Conservation (phyloP, 2,329 filamentous ascomycete species). For the Aureobasidium sp. region DNA sequence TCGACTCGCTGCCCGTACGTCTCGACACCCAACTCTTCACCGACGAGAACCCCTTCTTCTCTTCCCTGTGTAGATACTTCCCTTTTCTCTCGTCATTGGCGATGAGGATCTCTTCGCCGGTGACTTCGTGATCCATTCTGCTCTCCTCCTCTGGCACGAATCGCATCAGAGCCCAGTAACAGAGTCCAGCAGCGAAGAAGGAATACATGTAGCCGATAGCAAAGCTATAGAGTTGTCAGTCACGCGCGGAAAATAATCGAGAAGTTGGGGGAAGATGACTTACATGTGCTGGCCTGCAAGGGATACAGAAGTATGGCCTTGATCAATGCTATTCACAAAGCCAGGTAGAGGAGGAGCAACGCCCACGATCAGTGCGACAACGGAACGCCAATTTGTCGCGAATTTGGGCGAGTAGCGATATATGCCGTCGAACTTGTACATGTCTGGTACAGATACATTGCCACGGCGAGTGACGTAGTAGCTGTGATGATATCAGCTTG, state of each 20-base stretch:
- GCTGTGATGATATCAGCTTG: not conserved
- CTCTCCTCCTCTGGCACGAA: not conserved
- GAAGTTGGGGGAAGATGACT: not conserved
- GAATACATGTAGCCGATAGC: not conserved
- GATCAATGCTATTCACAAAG: constrained; percentile 16
- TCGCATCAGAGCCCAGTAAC: constrained; percentile 1
- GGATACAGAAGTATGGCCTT: not conserved
- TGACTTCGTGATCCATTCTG: not conserved
- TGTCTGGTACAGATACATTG: constrained; percentile 19
- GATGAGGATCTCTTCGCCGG: not conserved
- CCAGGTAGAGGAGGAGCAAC: constrained; percentile 20
- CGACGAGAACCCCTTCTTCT: not conserved
- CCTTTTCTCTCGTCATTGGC: not conserved
- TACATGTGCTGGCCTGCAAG: not conserved
- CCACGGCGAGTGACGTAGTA: constrained; percentile 21
- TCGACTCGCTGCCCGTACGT: not conserved
- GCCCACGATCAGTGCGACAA: constrained; percentile 19
- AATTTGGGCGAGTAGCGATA: constrained; percentile 21
- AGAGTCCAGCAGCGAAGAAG: not conserved
- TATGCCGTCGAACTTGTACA: constrained; percentile 21
- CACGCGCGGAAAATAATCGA: too few species aligned
- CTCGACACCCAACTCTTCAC: not conserved
- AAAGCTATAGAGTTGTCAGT: not conserved
- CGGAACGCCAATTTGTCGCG: constrained; percentile 22
- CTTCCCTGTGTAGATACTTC: not conserved